Evolutionary conservation across 1,139 yeast species (phyloP).

Genomic region (Kluyveromyces sp.): DNA sequence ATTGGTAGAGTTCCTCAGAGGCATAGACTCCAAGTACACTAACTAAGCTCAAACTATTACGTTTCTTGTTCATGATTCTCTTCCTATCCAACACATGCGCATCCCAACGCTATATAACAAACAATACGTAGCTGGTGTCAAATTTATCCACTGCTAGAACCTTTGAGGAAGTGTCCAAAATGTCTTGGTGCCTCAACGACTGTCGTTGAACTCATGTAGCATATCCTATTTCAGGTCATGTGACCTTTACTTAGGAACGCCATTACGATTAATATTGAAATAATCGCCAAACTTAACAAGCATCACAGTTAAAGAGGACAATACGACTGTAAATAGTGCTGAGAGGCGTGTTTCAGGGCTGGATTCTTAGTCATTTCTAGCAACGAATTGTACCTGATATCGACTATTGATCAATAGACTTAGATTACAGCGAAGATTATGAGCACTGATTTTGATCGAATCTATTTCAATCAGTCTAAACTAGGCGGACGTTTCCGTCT

Average conservation of each 20-base stretch:
- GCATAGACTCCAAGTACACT: conserved; percentile 28
- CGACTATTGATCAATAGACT: no score
- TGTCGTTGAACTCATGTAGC: no score
- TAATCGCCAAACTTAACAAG: background rate
- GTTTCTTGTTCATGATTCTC: background rate
- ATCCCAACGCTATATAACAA: no score
- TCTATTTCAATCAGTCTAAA: conserved; percentile 81
- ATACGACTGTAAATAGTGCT: no score
- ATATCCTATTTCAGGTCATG: no score
- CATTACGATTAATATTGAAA: background rate
- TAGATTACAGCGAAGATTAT: conserved; percentile 12
- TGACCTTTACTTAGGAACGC: background rate
- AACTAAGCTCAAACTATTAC: background rate
- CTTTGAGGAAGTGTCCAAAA: no score
- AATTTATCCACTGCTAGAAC: no score
- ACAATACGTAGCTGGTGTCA: no score
- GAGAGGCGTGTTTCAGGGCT: no score
- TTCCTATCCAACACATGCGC: background rate
- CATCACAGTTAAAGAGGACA: background rate
- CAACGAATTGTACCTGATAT: no score
- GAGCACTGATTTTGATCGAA: conserved; percentile 65
- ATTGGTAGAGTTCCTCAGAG: conserved; percentile 58
- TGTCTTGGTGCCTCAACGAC: no score
- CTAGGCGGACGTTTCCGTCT: conserved; percentile 85
- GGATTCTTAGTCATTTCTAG: no score